phyloP scores from a whole-genome alignment of 2,329 filamentous ascomycete genomes.

The Colletotrichum falcatum region DNA sequence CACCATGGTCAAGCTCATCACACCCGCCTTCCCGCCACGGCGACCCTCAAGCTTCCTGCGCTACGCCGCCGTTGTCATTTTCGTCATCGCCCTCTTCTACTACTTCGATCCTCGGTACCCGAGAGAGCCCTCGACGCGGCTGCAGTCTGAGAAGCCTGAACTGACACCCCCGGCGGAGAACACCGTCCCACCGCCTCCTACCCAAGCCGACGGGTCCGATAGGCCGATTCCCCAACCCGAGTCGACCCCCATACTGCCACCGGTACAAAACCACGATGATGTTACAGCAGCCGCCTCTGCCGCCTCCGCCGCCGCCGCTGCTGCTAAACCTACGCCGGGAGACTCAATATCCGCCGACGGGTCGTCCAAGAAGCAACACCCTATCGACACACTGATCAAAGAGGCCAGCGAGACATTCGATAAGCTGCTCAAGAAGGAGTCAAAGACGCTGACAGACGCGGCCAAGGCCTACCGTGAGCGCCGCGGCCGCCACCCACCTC shows the following conservation, averaged over 20 bases:
- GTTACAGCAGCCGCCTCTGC: too few species aligned
- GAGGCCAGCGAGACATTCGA: slow-evolving; percentile 54
- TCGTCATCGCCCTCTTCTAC: slow-evolving; percentile 57
- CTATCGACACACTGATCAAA: slow-evolving; percentile 59
- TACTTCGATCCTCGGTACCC: slow-evolving; percentile 45
- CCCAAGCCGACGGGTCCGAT: slow-evolving; percentile 18
- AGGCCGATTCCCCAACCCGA: slow-evolving; percentile 33
- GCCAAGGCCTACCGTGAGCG: slow-evolving; percentile 59
- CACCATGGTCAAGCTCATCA: slow-evolving; percentile 48
- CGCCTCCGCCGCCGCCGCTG: neutral
- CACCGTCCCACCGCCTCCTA: slow-evolving; percentile 35
- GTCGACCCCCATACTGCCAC: slow-evolving; percentile 18
- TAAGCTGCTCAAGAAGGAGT: slow-evolving; percentile 54
- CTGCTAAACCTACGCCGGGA: slow-evolving; percentile 2
- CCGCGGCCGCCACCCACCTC: slow-evolving; percentile 62
- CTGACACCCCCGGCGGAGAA: slow-evolving; percentile 40
- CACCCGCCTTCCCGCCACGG: slow-evolving; percentile 56
- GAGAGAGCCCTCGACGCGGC: slow-evolving; percentile 22
- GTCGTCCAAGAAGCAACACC: slow-evolving; percentile 48
- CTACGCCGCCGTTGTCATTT: slow-evolving; percentile 72
- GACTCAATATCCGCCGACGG: slow-evolving; percentile 29
- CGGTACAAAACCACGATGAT: neutral
- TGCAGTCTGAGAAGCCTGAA: slow-evolving; percentile 26
- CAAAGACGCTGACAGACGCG: slow-evolving; percentile 56
- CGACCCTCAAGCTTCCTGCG: slow-evolving; percentile 65